These are phyloP conservation scores for Flagelloscypha sp. DNA, from an alignment of 768 basidiomycete species.

Conservation along the genomic window DNA sequence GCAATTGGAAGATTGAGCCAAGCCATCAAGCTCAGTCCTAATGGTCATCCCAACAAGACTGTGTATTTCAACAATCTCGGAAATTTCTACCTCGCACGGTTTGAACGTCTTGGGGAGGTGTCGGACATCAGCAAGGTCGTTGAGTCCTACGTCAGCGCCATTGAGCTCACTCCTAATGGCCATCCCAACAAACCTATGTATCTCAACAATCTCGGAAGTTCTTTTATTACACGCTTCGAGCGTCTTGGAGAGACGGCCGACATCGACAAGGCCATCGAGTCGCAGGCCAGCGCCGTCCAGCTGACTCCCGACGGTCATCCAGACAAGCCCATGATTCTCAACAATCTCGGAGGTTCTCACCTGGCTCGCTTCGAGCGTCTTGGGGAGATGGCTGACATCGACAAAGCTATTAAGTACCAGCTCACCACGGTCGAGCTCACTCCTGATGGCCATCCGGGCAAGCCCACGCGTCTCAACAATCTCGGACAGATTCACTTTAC, in stretches of 20 bases:
- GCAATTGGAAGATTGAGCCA: slow-evolving; percentile 10
- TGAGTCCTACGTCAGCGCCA: slow-evolving; percentile 3
- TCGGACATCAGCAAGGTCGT: slow-evolving; percentile 17
- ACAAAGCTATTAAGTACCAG: slow-evolving; percentile 9
- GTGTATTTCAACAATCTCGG: slow-evolving; percentile 11
- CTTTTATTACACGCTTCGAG: slow-evolving; percentile 5
- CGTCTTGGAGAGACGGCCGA: slow-evolving; percentile 16
- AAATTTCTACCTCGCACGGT: slow-evolving; percentile 4
- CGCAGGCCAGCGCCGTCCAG: slow-evolving; percentile 13
- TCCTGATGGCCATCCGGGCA: slow-evolving; percentile 2
- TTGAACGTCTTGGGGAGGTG: slow-evolving; percentile 12
- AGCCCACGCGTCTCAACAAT: not conserved
- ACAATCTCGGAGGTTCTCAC: slow-evolving; percentile 9
- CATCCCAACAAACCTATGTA: slow-evolving; percentile 1
- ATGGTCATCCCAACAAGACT: slow-evolving; percentile 10
- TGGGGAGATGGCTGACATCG: slow-evolving; percentile 17
- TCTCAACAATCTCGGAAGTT: slow-evolving; percentile 5
- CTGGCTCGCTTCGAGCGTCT: slow-evolving; percentile 15
- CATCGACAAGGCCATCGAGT: slow-evolving; percentile 17
- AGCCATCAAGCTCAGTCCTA: slow-evolving; percentile 7
- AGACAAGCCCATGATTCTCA: not conserved
- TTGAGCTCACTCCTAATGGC: slow-evolving; percentile 5
- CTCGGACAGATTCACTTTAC: not conserved
- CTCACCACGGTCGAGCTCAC: slow-evolving; percentile 8
- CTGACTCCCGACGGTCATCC: slow-evolving; percentile 13